A percentile compares a stretch with the other conserved stretches of the same genome.
These are phyloP conservation scores for Baorangia bicolor DNA, from an alignment of 768 basidiomycete genomes.

Conservation along the genomic window DNA sequence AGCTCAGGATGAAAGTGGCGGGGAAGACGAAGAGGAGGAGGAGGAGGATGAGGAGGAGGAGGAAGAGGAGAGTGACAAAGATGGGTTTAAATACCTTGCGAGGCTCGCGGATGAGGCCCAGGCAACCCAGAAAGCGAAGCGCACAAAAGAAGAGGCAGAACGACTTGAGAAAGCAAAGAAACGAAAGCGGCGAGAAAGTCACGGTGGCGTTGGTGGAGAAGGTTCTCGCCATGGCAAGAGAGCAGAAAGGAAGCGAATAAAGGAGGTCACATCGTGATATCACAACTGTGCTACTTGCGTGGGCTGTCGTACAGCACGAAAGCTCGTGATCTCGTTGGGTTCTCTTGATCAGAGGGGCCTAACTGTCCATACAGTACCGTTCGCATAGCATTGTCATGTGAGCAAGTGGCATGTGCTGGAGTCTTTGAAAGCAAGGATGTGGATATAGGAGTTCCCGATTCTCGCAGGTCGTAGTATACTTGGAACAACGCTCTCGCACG, in stretches of 20 bases:
- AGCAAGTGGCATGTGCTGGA: neutral
- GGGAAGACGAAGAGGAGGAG: slow-evolving; percentile 3
- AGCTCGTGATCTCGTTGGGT: neutral
- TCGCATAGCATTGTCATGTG: slow-evolving; percentile 1
- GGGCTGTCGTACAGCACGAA: neutral
- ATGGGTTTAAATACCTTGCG: slow-evolving; percentile 33
- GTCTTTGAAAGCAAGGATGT: neutral
- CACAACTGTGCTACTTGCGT: neutral
- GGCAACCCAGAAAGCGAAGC: slow-evolving; percentile 23
- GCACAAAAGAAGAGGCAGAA: slow-evolving; percentile 28
- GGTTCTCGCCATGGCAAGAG: slow-evolving; percentile 7
- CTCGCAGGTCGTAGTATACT: neutral
- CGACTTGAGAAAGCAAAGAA: slow-evolving; percentile 32
- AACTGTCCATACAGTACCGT: neutral
- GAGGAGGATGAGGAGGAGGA: slow-evolving; percentile 7
- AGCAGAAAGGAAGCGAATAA: slow-evolving; percentile 14
- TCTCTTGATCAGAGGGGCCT: neutral
- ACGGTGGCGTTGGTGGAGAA: slow-evolving; percentile 8
- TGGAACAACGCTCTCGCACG: slow-evolving; percentile 7
- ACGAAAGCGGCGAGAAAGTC: slow-evolving; percentile 28
- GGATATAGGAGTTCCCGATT: neutral
- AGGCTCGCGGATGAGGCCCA: slow-evolving; percentile 30
- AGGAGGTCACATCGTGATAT: slow-evolving; percentile 8
- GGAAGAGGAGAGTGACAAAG: slow-evolving; percentile 29
- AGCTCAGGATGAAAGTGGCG: slow-evolving; percentile 5